Base-by-base conservation (phyloP, 2,329 filamentous ascomycete genomes). In the Neopestalotiopsis sp. region DNA sequence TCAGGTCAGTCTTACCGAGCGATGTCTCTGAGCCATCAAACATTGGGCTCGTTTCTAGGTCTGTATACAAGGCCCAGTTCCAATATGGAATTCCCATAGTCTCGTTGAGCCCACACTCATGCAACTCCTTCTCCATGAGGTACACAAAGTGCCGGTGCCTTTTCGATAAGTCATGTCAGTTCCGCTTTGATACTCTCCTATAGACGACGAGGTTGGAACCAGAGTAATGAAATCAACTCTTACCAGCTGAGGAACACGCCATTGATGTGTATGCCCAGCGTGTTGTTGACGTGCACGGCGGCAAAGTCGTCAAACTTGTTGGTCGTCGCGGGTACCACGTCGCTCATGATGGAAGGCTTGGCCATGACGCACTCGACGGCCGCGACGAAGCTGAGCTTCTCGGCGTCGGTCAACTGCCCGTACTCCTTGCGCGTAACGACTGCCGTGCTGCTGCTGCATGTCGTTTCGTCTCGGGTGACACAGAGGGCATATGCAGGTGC, bases 221-320 rank as follows among this genome's bases (percentile, higher is more conserved):
- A 5, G 12, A 10, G 34, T 38, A 7, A 59, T 28, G 24, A 28
- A 28, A 28, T 28, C 24, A 28, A 28, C 24, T 28, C 57, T 13
- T 32, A 59, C 73, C 73, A 75, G 4, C 70, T 62, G 4, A 76
- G 68, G 67, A 76, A 75, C 17, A 70, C 72, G 2, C 73, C 74
- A 42, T 64, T 67, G 58, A 67, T 66, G 71, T 76, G 73, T 12
- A 77, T 74, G 6, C 65, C 66, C 42, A 42, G 34, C 20, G 74
- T 74, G 62, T 70, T 70, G 59, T 73, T 72, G 67, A 76, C 73
- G 69, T 77, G 75, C 3, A 70, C 68, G 42, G 70, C 75, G 20
- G 79, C 77, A 73, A 69, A 77, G 70, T 77, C 76, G 53, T 77
- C 76, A 61, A 71, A 77, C 12, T 72, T 70, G 14, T 68, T 71